A percentile compares a stretch with the other conserved stretches of the same genome.
Conservation (phyloP, 495 filamentous ascomycete species). For the Xylaria longipes region DNA sequence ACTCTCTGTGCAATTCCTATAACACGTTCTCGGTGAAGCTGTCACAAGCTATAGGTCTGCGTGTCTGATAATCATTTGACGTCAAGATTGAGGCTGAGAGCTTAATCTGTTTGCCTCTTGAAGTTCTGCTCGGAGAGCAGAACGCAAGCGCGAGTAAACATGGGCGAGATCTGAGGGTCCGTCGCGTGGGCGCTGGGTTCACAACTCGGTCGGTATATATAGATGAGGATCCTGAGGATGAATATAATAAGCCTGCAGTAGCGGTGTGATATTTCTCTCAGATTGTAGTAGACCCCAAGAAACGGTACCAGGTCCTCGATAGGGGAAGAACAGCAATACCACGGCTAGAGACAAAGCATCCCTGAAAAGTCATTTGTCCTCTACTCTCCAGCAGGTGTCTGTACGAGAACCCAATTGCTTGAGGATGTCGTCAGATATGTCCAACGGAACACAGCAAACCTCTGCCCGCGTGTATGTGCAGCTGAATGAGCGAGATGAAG, state of each 20-base stretch:
- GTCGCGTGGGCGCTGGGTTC: neutral
- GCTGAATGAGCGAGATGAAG: neutral
- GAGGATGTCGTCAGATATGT: neutral
- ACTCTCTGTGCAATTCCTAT: neutral
- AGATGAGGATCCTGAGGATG: neutral
- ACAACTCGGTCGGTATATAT: neutral
- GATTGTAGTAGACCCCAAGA: neutral
- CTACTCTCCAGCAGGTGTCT: neutral
- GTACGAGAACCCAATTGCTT: neutral
- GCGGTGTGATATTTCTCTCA: neutral
- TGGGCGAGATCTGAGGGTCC: neutral
- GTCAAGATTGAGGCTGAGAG: neutral
- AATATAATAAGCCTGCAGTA: neutral
- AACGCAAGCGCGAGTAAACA: constrained; percentile 10
- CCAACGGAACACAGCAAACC: neutral
- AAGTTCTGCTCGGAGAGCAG: constrained; percentile 28
- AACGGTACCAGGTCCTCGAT: neutral
- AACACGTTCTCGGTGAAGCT: neutral
- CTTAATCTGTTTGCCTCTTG: neutral
- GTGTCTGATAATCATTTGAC: neutral
- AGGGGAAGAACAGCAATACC: neutral
- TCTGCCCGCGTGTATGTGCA: constrained; percentile 1
- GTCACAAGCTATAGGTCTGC: neutral
- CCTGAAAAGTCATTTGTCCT: neutral
- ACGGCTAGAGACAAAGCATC: neutral